A percentile compares a stretch with the other conserved stretches of the same genome.
These are phyloP conservation scores for Saccharomycopsis oosterbeekiorum DNA, from an alignment of 805 yeast genomes.

Conservation along the genomic window DNA sequence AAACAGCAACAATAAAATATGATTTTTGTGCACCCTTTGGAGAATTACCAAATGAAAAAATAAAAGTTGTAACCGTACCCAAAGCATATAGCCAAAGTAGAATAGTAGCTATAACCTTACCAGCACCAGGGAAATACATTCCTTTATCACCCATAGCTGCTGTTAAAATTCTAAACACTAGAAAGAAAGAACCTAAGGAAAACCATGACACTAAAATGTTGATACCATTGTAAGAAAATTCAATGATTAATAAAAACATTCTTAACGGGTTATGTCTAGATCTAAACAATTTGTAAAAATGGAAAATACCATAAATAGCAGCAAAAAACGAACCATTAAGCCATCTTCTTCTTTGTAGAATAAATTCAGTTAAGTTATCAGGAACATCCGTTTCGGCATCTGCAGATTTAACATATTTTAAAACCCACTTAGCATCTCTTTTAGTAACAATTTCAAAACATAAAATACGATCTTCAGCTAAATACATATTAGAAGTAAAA, in stretches of 20 bases:
- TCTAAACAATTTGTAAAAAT: constrained; percentile 66
- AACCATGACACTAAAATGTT: constrained; percentile 84
- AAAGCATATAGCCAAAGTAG: constrained; percentile 80
- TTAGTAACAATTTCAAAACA: constrained; percentile 94
- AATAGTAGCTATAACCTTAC: constrained; percentile 65
- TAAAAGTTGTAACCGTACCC: constrained; percentile 75
- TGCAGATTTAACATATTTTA: constrained; percentile 79
- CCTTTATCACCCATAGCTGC: constrained; percentile 53
- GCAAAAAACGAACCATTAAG: constrained; percentile 95
- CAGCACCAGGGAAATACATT: constrained; percentile 47
- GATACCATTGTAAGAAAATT: constrained; percentile 68
- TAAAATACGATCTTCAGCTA: constrained; percentile 92
- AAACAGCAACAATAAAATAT: constrained; percentile 60
- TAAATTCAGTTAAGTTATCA: constrained; percentile 74
- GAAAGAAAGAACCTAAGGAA: constrained; percentile 79
- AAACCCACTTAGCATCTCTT: constrained; percentile 57
- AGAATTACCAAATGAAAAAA: constrained; percentile 85
- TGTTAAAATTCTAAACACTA: constrained; percentile 83
- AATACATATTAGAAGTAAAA: constrained; percentile 91
- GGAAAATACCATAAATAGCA: constrained; percentile 75
- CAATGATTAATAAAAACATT: constrained; percentile 62
- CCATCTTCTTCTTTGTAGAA: constrained; percentile 93
- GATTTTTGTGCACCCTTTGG: constrained; percentile 83
- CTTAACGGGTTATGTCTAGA: constrained; percentile 64
- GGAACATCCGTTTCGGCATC: constrained; percentile 96